Evolutionary conservation across 148 eudicot genomes (phyloP).

Genomic region (Rhododendron vialii): DNA sequence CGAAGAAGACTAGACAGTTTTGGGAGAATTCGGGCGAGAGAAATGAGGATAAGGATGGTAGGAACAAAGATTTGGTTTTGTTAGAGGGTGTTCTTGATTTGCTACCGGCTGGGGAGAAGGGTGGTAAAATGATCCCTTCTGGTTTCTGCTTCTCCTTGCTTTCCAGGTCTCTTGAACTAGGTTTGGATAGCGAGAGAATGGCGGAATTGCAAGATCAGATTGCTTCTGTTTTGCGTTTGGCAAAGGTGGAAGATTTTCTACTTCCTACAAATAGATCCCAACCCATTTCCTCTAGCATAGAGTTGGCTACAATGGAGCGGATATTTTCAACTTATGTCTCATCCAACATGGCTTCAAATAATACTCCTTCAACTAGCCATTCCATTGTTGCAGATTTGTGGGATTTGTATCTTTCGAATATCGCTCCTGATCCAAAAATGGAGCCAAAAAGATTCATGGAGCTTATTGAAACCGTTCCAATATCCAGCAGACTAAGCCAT

Average conservation of each 20-base stretch:
- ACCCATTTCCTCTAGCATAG: constrained; percentile 31
- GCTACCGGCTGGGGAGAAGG: constrained; percentile 49
- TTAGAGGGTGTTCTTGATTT: constrained; percentile 58
- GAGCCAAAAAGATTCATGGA: constrained; percentile 41
- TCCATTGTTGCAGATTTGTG: constrained; percentile 68
- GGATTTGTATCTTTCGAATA: constrained; percentile 58
- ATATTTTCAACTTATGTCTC: constrained; percentile 52
- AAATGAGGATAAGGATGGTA: constrained; percentile 15
- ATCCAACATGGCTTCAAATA: constrained; percentile 29
- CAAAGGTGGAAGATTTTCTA: constrained; percentile 70
- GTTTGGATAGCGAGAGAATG: constrained; percentile 25
- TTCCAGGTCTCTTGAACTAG: constrained; percentile 49
- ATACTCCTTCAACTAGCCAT: constrained; percentile 28
- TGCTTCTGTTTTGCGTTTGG: constrained; percentile 49
- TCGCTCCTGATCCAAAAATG: constrained; percentile 50
- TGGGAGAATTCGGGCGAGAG: constrained; percentile 41
- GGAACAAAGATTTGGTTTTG: constrained; percentile 17
- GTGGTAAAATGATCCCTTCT: constrained; percentile 53
- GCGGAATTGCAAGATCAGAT: constrained; percentile 53
- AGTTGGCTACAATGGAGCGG: constrained; percentile 51
- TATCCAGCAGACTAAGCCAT: constrained; percentile 59
- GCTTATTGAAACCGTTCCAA: constrained; percentile 66
- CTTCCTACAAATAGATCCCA: constrained; percentile 22
- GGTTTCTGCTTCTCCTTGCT: constrained; percentile 80
- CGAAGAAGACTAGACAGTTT: constrained; percentile 45